phyloP scores from a whole-genome alignment of 2,329 filamentous ascomycete genomes.

The Xylariaceae sp. region DNA sequence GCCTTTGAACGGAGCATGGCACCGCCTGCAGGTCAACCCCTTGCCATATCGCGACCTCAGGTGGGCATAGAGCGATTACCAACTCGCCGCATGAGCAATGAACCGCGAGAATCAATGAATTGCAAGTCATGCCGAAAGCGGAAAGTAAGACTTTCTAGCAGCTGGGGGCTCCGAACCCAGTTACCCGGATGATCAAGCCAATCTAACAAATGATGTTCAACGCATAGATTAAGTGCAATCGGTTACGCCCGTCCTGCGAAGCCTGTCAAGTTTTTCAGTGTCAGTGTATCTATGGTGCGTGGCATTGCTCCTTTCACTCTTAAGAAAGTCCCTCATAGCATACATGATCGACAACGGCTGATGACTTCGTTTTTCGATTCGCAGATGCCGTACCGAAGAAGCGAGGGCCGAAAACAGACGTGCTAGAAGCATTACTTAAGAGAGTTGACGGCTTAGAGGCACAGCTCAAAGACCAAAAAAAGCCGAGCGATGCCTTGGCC shows the following conservation, averaged over 20 bases:
- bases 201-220: constrained; percentile 27
- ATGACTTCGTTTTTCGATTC: constrained; percentile 12
- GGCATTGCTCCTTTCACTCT: constrained; percentile 13
- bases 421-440: constrained; percentile 81
- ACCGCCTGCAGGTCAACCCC: constrained; percentile 49
- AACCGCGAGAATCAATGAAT: constrained; percentile 85
- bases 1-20: constrained; percentile 44
- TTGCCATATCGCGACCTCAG: constrained; percentile 71
- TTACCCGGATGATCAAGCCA: constrained; percentile 4
- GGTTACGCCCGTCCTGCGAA: constrained; percentile 80
- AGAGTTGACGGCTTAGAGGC: constrained; percentile 84
- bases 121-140: constrained; percentile 92
- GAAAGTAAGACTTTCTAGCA: constrained; percentile 63
- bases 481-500: constrained; percentile 39
- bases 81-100: constrained; percentile 68
- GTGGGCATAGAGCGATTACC: constrained; percentile 81
- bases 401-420: constrained; percentile 86
- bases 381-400: constrained; percentile 88
- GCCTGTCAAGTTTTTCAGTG: constrained; percentile 89
- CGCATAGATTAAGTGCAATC: constrained; percentile 85
- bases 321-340: constrained; percentile 3
- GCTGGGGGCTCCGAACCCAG: constrained; percentile 1
- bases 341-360: constrained; percentile 3
- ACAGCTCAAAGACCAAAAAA: constrained; percentile 71
- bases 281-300: constrained; percentile 82